Evolutionary conservation across 169 alveolate species (phyloP), one percentile per base, ranked within the genome.

Genomic region (Plasmodium reichenowi): DNA sequence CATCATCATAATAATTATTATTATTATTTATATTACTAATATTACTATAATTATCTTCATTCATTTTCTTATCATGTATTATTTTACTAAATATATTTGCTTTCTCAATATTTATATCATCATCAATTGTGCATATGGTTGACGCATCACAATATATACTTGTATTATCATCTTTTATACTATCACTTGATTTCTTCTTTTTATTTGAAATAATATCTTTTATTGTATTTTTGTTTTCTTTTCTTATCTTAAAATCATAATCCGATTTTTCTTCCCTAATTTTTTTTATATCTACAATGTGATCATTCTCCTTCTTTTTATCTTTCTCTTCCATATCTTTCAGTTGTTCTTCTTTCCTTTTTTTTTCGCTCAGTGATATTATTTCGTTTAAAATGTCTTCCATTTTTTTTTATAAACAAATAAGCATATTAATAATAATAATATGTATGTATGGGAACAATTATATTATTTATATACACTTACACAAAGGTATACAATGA

Each of bases 371-470:
- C 22, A 76, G 17, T 15, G 89, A 76, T 47, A 76, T 76, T 12
- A 76, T 76, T 9, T 76, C 89, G 15, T 66, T 66, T 24, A 76
- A 56, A 10, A 76, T 76, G 45, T 76, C 89, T 20, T 76, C 78
- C 89, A 76, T n/a, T n/a, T 76, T 29, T n/a, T 32, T 50, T 54
- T 17, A 50, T 48, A 20, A 29, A 63, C 17, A n/a, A 12, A 32
- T 1, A 13, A 38, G 47, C 38, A 38, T 32, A 20, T 38, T 13
- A 67, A 38, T 10, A 56, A 13, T 10, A 56, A 10, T 56, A 56
- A 24, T 24, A 32, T 32, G 8, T 32, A 32, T 32, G 45, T 5
- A 5, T 32, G 8, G 45, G 9, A 5, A 32, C 45, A 7, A 32
- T 32, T 32, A 32, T 4, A 32, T 32, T 32, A 32, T 3, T 32